Base-by-base conservation (phyloP, 306 rosid species). In the Vachellia pachyceras region DNA sequence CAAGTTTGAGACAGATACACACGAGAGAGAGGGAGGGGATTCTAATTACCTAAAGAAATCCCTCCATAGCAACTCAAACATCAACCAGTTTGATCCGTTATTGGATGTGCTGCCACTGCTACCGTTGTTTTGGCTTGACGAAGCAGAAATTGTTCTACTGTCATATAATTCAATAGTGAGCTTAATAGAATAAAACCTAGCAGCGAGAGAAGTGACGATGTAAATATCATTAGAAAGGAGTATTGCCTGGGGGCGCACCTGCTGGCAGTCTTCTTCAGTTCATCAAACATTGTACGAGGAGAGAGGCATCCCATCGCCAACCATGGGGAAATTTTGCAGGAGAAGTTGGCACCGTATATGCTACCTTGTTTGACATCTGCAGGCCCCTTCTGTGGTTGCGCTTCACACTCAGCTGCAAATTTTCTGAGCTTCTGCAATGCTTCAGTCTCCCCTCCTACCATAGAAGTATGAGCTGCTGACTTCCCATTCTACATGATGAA, bases 271-370 rank as follows among this genome's bases (percentile, higher is more conserved):
- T 93, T 93, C 87, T 90, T 93, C 17, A 93, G 91, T 42, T 90
- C 97, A 67, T 93, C 91, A 70, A 84, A 93, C 97, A 96, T 90
- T 10, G 89, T 69, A 47, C 99, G 94, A 52, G 99, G 98, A 45
- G 99, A 96, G 73, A 96, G 87, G 81, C 99, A 96, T 64, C 99
- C 99, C 98, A 87, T 88, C 63, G 98, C 87, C 81, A 96, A 80
- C 99, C 99, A 96, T 22, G 99, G 98, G 73, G 99, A 96, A 77
- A 96, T 90, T 86, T 96, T 96, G 97, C 97, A 89, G 2, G 98
- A 96, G 80, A 96, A 93, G 80, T 90, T 96, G 75, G 99, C 99
- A 75, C 98, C 98, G 73, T 88, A 90, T 73, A 96, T 88, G 86
- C 94, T 89, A 55, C 85, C 79, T 54, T 77, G 94, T 57, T 80